phyloP scores from a whole-genome alignment of 352 stramenopile species.

The Pythium aristosporum region DNA sequence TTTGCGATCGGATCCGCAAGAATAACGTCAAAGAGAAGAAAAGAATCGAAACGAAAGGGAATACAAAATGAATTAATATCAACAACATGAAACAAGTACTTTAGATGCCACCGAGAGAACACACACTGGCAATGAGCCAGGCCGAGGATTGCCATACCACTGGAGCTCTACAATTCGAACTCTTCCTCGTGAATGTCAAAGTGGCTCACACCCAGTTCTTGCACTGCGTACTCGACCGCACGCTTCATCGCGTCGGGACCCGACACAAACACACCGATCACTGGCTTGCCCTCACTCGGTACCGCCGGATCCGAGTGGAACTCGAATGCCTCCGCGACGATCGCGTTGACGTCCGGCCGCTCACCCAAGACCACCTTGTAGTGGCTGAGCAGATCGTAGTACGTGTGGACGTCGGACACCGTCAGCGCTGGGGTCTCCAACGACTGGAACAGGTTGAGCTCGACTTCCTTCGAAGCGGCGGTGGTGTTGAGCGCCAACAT shows the following conservation, averaged over 20 bases:
- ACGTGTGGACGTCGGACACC: conserved; percentile 10
- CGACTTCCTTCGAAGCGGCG: not conserved
- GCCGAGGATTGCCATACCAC: too few species aligned
- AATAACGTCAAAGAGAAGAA: too few species aligned
- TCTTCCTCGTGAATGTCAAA: conserved; percentile 26
- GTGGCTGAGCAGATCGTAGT: conserved; percentile 21
- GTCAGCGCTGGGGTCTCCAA: not conserved
- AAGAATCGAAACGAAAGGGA: too few species aligned
- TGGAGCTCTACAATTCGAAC: conserved; percentile 19
- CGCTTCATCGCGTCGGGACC: conserved; percentile 24
- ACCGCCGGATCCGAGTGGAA: conserved; percentile 6
- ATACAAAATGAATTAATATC: too few species aligned
- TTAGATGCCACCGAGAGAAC: too few species aligned
- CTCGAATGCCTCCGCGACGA: not conserved
- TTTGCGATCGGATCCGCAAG: too few species aligned
- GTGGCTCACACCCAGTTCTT: conserved; percentile 10
- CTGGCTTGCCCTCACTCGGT: conserved; percentile 1
- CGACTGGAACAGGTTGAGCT: conserved; percentile 8
- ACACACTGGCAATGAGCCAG: too few species aligned
- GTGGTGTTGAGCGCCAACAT: too few species aligned
- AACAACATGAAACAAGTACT: too few species aligned
- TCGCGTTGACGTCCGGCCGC: conserved; percentile 9
- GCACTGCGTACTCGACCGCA: conserved; percentile 17
- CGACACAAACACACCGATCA: conserved; percentile 28
- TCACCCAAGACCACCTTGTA: conserved; percentile 14